These are phyloP conservation scores for Salix exigua DNA, from an alignment of 345 rosid species.

Conservation along the genomic window DNA sequence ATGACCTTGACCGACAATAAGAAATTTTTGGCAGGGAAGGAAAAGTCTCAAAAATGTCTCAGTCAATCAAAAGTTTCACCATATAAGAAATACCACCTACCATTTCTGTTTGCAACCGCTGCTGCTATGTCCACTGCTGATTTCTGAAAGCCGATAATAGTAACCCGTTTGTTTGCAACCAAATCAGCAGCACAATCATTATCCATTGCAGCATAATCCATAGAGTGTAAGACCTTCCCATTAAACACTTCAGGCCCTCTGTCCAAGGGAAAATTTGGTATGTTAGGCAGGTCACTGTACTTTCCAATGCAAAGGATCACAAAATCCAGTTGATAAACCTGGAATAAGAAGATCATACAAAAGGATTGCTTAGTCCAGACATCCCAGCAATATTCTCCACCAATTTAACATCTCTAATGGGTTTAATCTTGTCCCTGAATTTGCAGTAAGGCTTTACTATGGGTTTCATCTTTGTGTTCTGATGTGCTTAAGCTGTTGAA, in stretches of 20 bases:
- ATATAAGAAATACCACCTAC: conserved; percentile 3
- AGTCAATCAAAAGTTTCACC: background rate
- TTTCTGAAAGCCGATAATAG: conserved; percentile 36
- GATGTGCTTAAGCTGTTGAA: no score
- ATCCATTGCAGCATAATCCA: conserved; percentile 36
- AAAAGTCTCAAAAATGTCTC: background rate
- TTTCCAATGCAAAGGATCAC: conserved; percentile 37
- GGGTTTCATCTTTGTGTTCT: no score
- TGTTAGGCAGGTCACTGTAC: conserved; percentile 35
- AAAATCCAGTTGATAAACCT: conserved; percentile 36
- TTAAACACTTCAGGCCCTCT: conserved; percentile 35
- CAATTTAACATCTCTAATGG: no score
- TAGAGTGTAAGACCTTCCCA: conserved; percentile 36
- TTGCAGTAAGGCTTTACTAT: no score
- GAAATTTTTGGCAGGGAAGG: background rate
- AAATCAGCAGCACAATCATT: conserved; percentile 17
- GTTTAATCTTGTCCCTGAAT: background rate
- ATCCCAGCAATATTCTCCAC: no score
- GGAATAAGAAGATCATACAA: background rate
- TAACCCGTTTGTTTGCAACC: conserved; percentile 23
- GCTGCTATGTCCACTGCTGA: conserved; percentile 36
- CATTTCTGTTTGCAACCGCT: conserved; percentile 26
- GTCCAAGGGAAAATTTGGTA: conserved; percentile 23
- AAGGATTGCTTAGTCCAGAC: background rate
- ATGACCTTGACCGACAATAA: background rate